These are phyloP conservation scores for Lipomyces oligophaga DNA, from an alignment of 805 yeast species.

Conservation along the genomic window DNA sequence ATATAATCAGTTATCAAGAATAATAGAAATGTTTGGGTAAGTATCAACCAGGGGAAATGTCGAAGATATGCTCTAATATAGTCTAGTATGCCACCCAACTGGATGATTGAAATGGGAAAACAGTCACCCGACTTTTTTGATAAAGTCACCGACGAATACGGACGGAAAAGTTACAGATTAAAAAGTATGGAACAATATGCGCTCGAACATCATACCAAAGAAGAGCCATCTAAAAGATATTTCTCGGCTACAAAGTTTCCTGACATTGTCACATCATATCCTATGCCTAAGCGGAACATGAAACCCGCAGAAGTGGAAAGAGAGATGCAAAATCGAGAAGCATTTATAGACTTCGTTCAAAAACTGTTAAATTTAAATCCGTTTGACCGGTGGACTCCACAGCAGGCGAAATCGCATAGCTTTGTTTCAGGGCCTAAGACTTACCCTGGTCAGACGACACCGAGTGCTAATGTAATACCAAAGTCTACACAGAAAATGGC, in stretches of 20 bases:
- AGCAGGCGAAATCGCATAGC: conserved; percentile 89
- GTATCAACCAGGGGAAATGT: background rate
- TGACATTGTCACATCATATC: conserved; percentile 75
- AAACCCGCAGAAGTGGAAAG: conserved; percentile 46
- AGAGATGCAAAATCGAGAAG: conserved; percentile 67
- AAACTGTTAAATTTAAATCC: conserved; percentile 85
- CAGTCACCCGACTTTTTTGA: conserved; percentile 68
- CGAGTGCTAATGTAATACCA: background rate
- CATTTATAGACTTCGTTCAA: conserved; percentile 69
- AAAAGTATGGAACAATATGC: conserved; percentile 55
- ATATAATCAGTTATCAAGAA: conserved; percentile 81
- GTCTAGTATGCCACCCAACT: conserved; percentile 63
- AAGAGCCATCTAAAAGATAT: conserved; percentile 81
- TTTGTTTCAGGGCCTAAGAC: conserved; percentile 49
- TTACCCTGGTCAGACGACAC: background rate
- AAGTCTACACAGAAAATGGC: background rate
- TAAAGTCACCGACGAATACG: conserved; percentile 41
- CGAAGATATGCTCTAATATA: background rate
- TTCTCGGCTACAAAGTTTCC: conserved; percentile 61
- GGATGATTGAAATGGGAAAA: conserved; percentile 97
- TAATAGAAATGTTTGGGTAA: conserved; percentile 69
- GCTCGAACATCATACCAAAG: conserved; percentile 44
- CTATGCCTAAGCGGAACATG: conserved; percentile 41
- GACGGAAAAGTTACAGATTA: conserved; percentile 40
- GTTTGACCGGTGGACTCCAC: conserved; percentile 93